Evolutionary conservation across 441 rosid genomes (phyloP).

Genomic region (Pelargonium australe): DNA sequence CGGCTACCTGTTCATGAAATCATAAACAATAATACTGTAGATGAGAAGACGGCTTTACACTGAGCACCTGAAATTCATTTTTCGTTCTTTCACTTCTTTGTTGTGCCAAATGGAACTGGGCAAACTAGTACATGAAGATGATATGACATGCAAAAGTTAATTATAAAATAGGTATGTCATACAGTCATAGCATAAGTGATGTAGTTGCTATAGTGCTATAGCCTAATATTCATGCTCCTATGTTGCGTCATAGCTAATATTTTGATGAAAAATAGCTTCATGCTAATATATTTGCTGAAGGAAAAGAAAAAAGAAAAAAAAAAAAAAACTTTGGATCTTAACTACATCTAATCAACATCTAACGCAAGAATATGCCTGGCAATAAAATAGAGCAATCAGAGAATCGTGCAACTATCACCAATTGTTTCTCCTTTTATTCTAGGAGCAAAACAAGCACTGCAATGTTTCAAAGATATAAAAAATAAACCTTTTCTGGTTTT

Average conservation of each 20-base stretch:
- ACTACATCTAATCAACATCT: not conserved
- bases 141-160: no score
- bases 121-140: no score
- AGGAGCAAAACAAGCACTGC: conserved; percentile 5
- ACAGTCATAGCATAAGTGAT: no score
- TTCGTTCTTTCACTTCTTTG: not conserved
- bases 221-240: no score
- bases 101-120: not conserved
- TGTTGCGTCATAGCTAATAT: no score
- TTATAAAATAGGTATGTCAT: no score
- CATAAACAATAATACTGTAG: not conserved
- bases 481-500: conserved; percentile 83
- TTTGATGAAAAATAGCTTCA: no score
- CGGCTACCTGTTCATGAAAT: conserved; percentile 62
- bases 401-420: conserved; percentile 4
- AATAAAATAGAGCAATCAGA: not conserved
- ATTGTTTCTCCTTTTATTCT: not conserved
- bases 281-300: no score
- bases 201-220: no score
- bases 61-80: not conserved
- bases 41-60: not conserved
- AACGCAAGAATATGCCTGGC: conserved; percentile 11
- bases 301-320: not conserved
- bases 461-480: not conserved
- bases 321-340: not conserved